Evolutionary conservation across 208 protist species (phyloP).

Genomic region (Plasmodiophora brassicae): DNA sequence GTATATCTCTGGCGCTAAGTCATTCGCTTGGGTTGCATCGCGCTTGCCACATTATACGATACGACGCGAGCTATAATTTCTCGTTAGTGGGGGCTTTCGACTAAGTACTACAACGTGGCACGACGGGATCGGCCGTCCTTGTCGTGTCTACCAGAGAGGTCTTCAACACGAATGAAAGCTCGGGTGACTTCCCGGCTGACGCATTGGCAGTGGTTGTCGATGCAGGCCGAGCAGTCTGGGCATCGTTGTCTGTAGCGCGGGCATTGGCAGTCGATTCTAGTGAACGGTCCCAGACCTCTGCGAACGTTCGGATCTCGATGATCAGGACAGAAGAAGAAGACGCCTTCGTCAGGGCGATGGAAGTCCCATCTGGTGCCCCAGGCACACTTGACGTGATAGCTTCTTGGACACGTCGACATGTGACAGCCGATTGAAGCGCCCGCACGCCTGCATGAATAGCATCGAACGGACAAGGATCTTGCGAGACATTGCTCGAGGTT

Average conservation of each 20-base stretch:
- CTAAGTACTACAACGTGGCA: too few species aligned
- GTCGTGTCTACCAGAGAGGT: too few species aligned
- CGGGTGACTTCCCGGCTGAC: not conserved
- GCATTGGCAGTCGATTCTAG: not conserved
- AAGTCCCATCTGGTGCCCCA: not conserved
- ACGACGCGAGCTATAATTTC: too few species aligned
- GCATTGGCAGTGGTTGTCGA: not conserved
- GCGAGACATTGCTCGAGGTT: not conserved
- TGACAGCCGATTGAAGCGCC: not conserved
- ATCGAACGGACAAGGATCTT: not conserved
- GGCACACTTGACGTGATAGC: not conserved
- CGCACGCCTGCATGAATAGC: not conserved
- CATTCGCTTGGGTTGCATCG: too few species aligned
- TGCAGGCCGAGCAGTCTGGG: not conserved
- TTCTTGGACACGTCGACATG: not conserved
- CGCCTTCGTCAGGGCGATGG: not conserved
- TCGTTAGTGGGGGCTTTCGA: too few species aligned
- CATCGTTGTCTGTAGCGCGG: not conserved
- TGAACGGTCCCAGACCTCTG: not conserved
- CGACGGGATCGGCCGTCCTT: too few species aligned
- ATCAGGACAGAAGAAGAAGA: not conserved
- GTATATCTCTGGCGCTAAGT: too few species aligned
- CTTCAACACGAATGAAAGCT: too few species aligned
- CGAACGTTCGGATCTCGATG: not conserved
- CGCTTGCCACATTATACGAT: too few species aligned